Evolutionary conservation across 176 grass and related monocot species (phyloP).

Genomic region (Puccinellia tenuiflora): DNA sequence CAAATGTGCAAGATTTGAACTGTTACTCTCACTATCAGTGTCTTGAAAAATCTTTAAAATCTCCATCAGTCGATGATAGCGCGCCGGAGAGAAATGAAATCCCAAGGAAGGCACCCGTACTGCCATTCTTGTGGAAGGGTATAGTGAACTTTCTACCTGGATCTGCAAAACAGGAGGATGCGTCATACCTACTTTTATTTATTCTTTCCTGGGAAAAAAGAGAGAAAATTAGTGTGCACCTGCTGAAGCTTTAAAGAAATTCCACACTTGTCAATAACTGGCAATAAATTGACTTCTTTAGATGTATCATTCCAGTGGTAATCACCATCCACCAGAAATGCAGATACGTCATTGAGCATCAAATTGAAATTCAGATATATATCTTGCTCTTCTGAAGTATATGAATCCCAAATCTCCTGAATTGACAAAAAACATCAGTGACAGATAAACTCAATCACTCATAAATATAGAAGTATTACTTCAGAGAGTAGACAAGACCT

Average conservation of each 20-base stretch:
- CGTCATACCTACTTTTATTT: constrained; percentile 8
- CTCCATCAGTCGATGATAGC: constrained; percentile 94
- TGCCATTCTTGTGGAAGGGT: constrained; percentile 88
- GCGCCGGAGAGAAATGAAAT: constrained; percentile 94
- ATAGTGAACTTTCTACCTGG: constrained; percentile 75
- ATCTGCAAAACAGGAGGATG: constrained; percentile 49
- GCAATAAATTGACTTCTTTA: constrained; percentile 54
- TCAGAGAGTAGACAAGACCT: constrained; percentile 38
- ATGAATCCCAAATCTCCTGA: constrained; percentile 84
- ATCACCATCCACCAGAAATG: constrained; percentile 95
- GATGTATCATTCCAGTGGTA: constrained; percentile 63
- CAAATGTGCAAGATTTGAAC: constrained; percentile 48
- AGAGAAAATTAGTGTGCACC: constrained; percentile 27
- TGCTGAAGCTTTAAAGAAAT: constrained; percentile 93
- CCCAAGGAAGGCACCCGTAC: constrained; percentile 86
- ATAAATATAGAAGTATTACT: constrained; percentile 18
- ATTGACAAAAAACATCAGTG: constrained; percentile 33
- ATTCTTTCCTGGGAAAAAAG: neutral
- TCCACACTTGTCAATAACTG: constrained; percentile 93
- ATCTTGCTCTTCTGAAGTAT: constrained; percentile 65
- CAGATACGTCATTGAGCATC: constrained; percentile 90
- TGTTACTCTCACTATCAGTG: constrained; percentile 36
- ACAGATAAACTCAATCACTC: constrained; percentile 13
- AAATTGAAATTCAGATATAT: constrained; percentile 97
- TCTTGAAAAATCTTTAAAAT: constrained; percentile 81